Percentiles rank a stretch among this genome's conserved stretches.
These are phyloP conservation scores for Closterium sp. DNA, from an alignment of 139 green algal genomes.

Conservation along the genomic window DNA sequence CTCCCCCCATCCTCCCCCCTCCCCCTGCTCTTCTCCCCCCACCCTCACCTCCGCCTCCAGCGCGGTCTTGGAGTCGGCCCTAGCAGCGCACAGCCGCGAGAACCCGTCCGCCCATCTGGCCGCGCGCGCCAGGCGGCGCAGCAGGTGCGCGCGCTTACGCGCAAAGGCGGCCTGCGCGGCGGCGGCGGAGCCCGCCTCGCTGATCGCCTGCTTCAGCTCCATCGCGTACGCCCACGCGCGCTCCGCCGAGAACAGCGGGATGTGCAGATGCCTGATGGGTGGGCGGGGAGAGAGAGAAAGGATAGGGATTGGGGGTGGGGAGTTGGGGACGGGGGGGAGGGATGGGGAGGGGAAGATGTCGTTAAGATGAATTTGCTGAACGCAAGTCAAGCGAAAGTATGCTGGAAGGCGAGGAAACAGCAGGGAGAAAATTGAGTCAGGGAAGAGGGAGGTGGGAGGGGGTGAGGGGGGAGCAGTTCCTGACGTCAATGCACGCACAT, in stretches of 20 bases:
- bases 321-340: too few relatives aligned
- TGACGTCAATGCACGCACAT: background rate
- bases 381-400: background rate
- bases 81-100: slow-evolving; percentile 49
- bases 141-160: slow-evolving; percentile 69
- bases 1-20: background rate
- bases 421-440: background rate
- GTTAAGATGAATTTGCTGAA: too few relatives aligned
- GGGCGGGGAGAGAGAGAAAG: background rate
- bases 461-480: background rate
- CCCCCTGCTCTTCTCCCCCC: background rate
- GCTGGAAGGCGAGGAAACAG: background rate
- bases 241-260: slow-evolving; percentile 82
- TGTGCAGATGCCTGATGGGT: slow-evolving; percentile 73
- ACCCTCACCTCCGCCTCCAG: slow-evolving; percentile 75
- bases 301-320: background rate
- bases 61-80: slow-evolving; percentile 64
- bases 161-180: slow-evolving; percentile 13
- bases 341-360: background rate
- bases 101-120: slow-evolving; percentile 64
- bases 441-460: too few relatives aligned
- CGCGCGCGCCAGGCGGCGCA: slow-evolving; percentile 74
- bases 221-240: slow-evolving; percentile 84
- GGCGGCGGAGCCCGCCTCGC: slow-evolving; percentile 45
- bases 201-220: slow-evolving; percentile 78